phyloP scores from a whole-genome alignment of 2,329 filamentous ascomycete species.

The Penicillium griseofulvum region DNA sequence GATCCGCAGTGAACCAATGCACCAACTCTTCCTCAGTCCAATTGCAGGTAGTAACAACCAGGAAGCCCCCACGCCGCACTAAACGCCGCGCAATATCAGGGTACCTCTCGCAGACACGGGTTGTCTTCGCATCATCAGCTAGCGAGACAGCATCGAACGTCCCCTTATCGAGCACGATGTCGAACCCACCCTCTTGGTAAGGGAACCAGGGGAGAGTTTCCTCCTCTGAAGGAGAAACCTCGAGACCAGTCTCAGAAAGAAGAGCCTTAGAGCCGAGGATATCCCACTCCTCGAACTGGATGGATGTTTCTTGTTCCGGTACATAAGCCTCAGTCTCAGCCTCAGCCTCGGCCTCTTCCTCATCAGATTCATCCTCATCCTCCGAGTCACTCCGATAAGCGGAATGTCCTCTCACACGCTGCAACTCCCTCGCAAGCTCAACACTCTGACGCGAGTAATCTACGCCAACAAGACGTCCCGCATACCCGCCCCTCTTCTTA shows the following conservation, averaged over 20 bases:
- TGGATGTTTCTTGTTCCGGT: slow-evolving; percentile 14
- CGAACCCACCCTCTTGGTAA: slow-evolving; percentile 60
- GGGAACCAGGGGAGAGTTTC: slow-evolving; percentile 39
- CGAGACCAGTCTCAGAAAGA: slow-evolving; percentile 35
- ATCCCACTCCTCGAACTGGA: slow-evolving; percentile 63
- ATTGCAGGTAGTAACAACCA: slow-evolving; percentile 93
- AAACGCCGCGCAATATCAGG: slow-evolving; percentile 64
- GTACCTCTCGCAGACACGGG: slow-evolving; percentile 72
- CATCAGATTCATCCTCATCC: slow-evolving; percentile 54
- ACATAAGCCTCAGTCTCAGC: slow-evolving; percentile 18
- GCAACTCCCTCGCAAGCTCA: slow-evolving; percentile 67
- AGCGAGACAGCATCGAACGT: slow-evolving; percentile 94
- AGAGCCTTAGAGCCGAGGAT: slow-evolving; percentile 49
- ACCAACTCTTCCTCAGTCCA: slow-evolving; percentile 90
- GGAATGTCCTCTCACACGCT: slow-evolving; percentile 34
- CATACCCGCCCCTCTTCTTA: slow-evolving; percentile 62
- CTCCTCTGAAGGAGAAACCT: background rate
- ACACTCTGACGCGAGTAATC: slow-evolving; percentile 81
- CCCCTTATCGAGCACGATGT: slow-evolving; percentile 94
- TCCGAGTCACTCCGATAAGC: slow-evolving; percentile 34
- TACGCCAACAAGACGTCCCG: slow-evolving; percentile 73
- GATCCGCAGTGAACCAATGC: slow-evolving; percentile 67
- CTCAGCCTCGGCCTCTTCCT: slow-evolving; percentile 30
- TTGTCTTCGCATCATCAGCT: slow-evolving; percentile 36
- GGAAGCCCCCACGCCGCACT: slow-evolving; percentile 67